phyloP scores from a whole-genome alignment of 495 filamentous ascomycete genomes.

The Immersiella caudata region DNA sequence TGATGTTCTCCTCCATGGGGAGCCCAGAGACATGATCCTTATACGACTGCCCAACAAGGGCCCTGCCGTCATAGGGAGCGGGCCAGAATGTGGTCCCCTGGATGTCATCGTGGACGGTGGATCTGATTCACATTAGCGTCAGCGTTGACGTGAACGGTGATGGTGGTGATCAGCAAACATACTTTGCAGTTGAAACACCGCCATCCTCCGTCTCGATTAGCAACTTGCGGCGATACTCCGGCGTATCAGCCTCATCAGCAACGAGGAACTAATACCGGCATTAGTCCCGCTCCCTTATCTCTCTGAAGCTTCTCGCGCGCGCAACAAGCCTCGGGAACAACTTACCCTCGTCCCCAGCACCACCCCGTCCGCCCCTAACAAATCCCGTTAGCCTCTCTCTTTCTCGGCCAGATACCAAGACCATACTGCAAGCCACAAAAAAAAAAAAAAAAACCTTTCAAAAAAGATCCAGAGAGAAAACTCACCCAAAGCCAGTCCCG shows the following conservation, averaged over 20 bases:
- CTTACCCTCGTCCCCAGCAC: constrained; percentile 70
- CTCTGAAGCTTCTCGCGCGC: neutral
- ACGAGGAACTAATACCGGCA: constrained; percentile 56
- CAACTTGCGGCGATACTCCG: constrained; percentile 61
- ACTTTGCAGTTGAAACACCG: constrained; percentile 63
- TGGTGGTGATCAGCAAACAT: too few species aligned
- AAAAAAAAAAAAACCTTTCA: neutral
- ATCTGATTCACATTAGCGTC: constrained; percentile 34
- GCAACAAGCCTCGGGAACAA: constrained; percentile 1
- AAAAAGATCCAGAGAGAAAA: constrained; percentile 12
- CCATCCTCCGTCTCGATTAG: constrained; percentile 66
- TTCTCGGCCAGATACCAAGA: neutral
- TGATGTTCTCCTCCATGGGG: constrained; percentile 57
- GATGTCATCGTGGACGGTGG: constrained; percentile 70
- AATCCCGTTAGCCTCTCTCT: constrained; percentile 8
- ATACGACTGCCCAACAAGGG: constrained; percentile 62
- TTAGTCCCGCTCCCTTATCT: neutral
- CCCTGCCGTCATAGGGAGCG: constrained; percentile 63
- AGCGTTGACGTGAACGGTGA: too few species aligned
- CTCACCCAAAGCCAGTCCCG: constrained; percentile 63
- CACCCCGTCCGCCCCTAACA: constrained; percentile 57
- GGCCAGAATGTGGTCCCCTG: constrained; percentile 70
- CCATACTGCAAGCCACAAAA: too few species aligned
- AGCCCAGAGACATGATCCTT: constrained; percentile 58
- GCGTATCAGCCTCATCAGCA: constrained; percentile 63